Percentiles rank a stretch among this genome's conserved stretches.
Conservation (phyloP, 2,329 filamentous ascomycete genomes). For the Penicillium sp. region DNA sequence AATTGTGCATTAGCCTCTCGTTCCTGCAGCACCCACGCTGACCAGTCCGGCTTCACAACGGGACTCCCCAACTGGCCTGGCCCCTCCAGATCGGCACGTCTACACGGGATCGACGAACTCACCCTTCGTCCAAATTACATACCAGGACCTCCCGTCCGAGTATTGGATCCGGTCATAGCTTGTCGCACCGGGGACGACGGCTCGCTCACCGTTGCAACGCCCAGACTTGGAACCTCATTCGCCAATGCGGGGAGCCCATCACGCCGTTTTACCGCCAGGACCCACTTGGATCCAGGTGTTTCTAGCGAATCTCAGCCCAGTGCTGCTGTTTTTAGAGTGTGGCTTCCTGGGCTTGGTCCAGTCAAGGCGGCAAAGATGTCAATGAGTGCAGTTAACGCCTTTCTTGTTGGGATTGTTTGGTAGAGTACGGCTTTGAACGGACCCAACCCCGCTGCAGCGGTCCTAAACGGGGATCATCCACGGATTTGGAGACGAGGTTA, state of each 20-base stretch:
- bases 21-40: constrained; percentile 36
- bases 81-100: constrained; percentile 27
- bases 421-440: constrained; percentile 16
- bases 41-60: constrained; percentile 20
- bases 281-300: constrained; percentile 17
- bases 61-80: constrained; percentile 5
- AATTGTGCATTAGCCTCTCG: constrained; percentile 36
- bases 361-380: constrained; percentile 17
- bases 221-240: constrained; percentile 16
- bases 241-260: constrained; percentile 5
- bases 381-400: constrained; percentile 11
- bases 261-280: constrained; percentile 22
- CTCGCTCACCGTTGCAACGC: background rate
- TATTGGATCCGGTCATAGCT: background rate
- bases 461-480: constrained; percentile 13
- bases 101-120: constrained; percentile 21
- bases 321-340: constrained; percentile 10
- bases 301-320: constrained; percentile 20
- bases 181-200: constrained; percentile 6
- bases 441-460: constrained; percentile 17
- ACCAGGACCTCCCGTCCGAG: background rate
- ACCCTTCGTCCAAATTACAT: constrained; percentile 3
- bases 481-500: constrained; percentile 8
- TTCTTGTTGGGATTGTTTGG: constrained; percentile 18
- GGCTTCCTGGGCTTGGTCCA: background rate